These are phyloP conservation scores for Oryza meyeriana DNA, from an alignment of 176 grass and related monocot species.

Conservation along the genomic window DNA sequence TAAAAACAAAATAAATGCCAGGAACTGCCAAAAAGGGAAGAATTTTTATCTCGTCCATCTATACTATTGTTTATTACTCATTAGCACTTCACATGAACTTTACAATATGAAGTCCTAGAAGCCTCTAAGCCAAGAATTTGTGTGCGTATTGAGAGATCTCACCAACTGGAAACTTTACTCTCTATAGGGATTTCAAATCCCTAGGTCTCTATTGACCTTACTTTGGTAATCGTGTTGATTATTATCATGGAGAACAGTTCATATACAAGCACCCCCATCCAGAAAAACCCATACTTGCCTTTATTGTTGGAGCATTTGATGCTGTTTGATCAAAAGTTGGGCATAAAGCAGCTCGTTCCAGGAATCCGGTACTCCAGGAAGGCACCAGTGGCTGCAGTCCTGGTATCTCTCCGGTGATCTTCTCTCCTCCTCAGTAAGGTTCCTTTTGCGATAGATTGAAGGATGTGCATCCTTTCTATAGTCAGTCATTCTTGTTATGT, in stretches of 20 bases:
- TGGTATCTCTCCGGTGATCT: constrained; percentile 58
- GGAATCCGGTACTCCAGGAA: constrained; percentile 82
- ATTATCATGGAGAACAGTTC: constrained; percentile 39
- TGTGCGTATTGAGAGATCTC: constrained; percentile 30
- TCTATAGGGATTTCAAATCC: constrained; percentile 20
- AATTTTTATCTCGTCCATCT: constrained; percentile 4
- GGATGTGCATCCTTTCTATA: constrained; percentile 94
- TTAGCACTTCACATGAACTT: constrained; percentile 42
- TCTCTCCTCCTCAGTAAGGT: constrained; percentile 57
- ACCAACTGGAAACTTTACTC: constrained; percentile 24
- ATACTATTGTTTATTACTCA: constrained; percentile 44
- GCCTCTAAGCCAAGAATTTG: constrained; percentile 30
- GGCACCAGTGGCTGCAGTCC: constrained; percentile 91
- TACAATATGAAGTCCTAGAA: constrained; percentile 34
- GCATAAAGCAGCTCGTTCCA: constrained; percentile 86
- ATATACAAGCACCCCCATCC: constrained; percentile 35
- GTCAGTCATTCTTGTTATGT: constrained; percentile 89
- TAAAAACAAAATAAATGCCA: neutral
- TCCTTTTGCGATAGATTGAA: constrained; percentile 68
- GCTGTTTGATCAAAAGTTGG: constrained; percentile 58
- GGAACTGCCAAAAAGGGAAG: neutral
- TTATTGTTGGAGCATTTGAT: constrained; percentile 54
- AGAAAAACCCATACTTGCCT: constrained; percentile 29
- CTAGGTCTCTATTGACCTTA: constrained; percentile 8
- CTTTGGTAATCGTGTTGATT: constrained; percentile 33